These are phyloP conservation scores for Termitomyces sp. DNA, from an alignment of 768 basidiomycete genomes.

Conservation along the genomic window DNA sequence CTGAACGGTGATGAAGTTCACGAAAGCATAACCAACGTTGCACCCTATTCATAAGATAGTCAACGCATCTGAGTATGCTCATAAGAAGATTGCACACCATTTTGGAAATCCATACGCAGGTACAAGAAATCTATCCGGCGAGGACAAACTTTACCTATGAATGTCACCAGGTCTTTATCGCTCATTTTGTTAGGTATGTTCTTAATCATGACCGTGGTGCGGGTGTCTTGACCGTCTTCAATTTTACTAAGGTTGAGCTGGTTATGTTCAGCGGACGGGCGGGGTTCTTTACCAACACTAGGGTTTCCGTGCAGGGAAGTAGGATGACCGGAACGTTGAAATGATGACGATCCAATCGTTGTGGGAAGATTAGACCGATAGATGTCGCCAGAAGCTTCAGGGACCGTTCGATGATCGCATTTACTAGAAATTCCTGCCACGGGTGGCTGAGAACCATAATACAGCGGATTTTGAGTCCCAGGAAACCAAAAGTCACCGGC, in stretches of 20 bases:
- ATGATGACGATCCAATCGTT: neutral
- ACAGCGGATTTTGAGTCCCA: constrained; percentile 2
- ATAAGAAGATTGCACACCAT: constrained; percentile 39
- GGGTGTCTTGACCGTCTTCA: constrained; percentile 70
- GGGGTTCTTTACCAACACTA: constrained; percentile 2
- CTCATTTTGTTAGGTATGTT: constrained; percentile 93
- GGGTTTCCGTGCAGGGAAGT: neutral
- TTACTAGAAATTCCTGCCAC: constrained; percentile 2
- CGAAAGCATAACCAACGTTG: constrained; percentile 82
- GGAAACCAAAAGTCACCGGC: constrained; percentile 11
- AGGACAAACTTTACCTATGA: constrained; percentile 68
- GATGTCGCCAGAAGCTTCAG: constrained; percentile 3
- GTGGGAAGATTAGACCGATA: neutral
- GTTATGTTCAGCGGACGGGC: constrained; percentile 27
- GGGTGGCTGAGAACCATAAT: constrained; percentile 8
- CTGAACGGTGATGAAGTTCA: constrained; percentile 79
- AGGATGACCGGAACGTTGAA: neutral
- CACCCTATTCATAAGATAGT: constrained; percentile 40
- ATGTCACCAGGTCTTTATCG: constrained; percentile 62
- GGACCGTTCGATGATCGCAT: neutral
- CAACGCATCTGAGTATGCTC: neutral
- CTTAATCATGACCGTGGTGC: constrained; percentile 87
- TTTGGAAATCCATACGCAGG: constrained; percentile 80
- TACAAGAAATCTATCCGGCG: constrained; percentile 83
- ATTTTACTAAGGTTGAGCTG: constrained; percentile 64